phyloP scores from a whole-genome alignment of 495 filamentous ascomycete species.

The Pseudevernia furfuracea region DNA sequence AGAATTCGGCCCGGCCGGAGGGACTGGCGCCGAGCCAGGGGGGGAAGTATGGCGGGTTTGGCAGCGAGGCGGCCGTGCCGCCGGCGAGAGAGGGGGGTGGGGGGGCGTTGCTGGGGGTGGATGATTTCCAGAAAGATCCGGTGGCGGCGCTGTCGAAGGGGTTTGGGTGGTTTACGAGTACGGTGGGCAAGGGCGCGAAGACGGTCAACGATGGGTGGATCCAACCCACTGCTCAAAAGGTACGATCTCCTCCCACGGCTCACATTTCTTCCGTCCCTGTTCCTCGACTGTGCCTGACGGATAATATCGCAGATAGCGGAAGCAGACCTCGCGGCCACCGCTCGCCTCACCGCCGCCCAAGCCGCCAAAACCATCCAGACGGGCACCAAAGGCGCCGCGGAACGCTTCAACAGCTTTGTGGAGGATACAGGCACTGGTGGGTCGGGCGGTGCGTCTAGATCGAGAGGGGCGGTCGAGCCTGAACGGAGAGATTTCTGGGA shows the following conservation, averaged over 20 bases:
- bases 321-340: constrained; percentile 81
- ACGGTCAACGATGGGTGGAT: constrained; percentile 82
- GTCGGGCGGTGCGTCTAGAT: constrained; percentile 18
- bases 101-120: constrained; percentile 52
- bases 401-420: constrained; percentile 74
- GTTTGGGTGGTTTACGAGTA: constrained; percentile 85
- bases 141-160: constrained; percentile 82
- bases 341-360: constrained; percentile 58
- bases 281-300: background rate
- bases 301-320: constrained; percentile 55
- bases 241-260: constrained; percentile 32
- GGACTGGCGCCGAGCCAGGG: constrained; percentile 77
- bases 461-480: constrained; percentile 40
- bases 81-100: constrained; percentile 27
- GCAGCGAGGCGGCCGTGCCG: constrained; percentile 43
- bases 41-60: constrained; percentile 88
- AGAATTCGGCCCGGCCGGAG: constrained; percentile 69
- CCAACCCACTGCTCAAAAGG: constrained; percentile 80
- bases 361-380: constrained; percentile 57
- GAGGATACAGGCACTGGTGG: constrained; percentile 48
- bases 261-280: no score
- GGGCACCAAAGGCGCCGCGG: constrained; percentile 62
- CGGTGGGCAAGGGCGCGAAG: constrained; percentile 82
- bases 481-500: constrained; percentile 92
- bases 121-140: constrained; percentile 87